Evolutionary conservation across 208 protist genomes (phyloP), one percentile per base, ranked within the genome.

Genomic region (Porcisia deanei): DNA sequence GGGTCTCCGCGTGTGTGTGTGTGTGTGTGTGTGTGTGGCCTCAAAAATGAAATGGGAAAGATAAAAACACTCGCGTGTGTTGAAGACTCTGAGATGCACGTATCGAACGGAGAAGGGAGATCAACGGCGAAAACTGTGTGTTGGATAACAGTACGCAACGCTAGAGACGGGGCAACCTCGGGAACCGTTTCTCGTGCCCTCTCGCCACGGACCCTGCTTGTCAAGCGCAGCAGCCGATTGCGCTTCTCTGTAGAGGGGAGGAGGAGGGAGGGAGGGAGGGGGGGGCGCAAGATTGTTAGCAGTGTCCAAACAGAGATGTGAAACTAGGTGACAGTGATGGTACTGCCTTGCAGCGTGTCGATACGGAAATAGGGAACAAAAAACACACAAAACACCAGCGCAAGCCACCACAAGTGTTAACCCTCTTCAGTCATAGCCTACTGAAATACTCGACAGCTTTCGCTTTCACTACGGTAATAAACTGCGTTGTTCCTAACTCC

Each of bases 31-130:
- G 30, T 30, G 30, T 30, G 30, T 30, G 30, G 30, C 30, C 30
- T 30, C 18, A 61, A 53, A 73, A 64, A 71, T 52, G 43, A 79
- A 73, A 58, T 49, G 16, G n/a, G 53, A 49, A 67, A 18, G 25
- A 39, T 52, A 12, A 5, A 12, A 5, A 12, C 10, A 52, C 47
- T 52, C 47, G 47, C 10, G 5, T 52, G 47, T 52, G 47, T 52
- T 12, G 5, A 1, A 52, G 8, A 12, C 10, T 5, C 47, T 52
- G 47, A 12, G 47, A 52, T 5, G 5, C 8, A 12, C 8, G 10
- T 52, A 12, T 14, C 47, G 10, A 5, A 52, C 47, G 47, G 10
- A 52, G 47, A 52, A 52, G 10, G 10, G 10, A 52, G 47, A 52
- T 52, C 8, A 52, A 12, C 47, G 47, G 47, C 47, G 47, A 52